Evolutionary conservation across 164 flowering plant genomes (phyloP).

Genomic region (Nelumbo lutea): DNA sequence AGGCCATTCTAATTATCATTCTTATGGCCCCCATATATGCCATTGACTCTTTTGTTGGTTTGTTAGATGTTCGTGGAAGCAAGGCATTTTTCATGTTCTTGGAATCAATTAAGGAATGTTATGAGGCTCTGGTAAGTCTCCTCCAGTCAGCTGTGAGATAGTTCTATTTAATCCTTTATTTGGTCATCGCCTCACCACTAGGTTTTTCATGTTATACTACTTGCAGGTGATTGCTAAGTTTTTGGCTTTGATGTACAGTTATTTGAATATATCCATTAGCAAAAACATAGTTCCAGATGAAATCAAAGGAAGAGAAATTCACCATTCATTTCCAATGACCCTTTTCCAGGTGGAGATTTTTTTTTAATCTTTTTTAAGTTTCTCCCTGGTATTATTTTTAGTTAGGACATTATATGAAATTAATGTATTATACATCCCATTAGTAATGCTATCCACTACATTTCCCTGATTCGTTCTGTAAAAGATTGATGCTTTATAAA

Average conservation of each 20-base stretch:
- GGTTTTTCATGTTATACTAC: slow-evolving; percentile 2
- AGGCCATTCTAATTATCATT: slow-evolving; percentile 79
- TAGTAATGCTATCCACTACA: neutral
- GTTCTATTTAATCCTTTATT: neutral
- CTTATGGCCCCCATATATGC: slow-evolving; percentile 95
- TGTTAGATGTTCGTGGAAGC: slow-evolving; percentile 75
- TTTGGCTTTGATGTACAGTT: slow-evolving; percentile 85
- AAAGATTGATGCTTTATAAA: neutral
- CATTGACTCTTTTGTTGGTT: slow-evolving; percentile 67
- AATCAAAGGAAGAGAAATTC: slow-evolving; percentile 90
- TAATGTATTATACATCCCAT: neutral
- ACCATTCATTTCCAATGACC: slow-evolving; percentile 89
- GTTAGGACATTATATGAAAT: neutral
- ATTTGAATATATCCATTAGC: slow-evolving; percentile 82
- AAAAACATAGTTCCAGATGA: slow-evolving; percentile 81
- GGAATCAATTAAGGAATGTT: slow-evolving; percentile 88
- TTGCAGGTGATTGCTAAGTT: slow-evolving; percentile 94
- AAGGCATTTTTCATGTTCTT: slow-evolving; percentile 75
- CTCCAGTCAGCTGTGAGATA: neutral
- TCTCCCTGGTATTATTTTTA: neutral
- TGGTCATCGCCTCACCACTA: neutral
- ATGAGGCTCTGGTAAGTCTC: slow-evolving; percentile 77
- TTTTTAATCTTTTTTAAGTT: no score
- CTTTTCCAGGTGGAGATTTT: slow-evolving; percentile 65
- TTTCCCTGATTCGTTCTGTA: neutral